A percentile compares a stretch with the other conserved stretches of the same genome.
phyloP scores from a whole-genome alignment of 805 yeast genomes.

The Suhomyces faveliae region DNA sequence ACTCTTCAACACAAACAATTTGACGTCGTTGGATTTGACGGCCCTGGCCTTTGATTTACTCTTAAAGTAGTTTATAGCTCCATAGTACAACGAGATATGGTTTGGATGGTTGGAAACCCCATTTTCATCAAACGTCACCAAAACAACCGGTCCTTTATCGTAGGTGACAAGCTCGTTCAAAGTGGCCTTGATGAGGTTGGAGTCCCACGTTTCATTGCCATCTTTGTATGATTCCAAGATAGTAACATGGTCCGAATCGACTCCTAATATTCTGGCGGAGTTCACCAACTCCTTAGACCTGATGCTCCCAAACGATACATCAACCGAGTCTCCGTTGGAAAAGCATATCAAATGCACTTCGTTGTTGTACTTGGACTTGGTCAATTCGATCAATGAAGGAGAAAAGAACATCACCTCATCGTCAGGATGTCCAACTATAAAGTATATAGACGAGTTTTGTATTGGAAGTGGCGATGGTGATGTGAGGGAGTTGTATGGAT shows the following conservation, averaged over 20 bases:
- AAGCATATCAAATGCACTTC: slow-evolving; percentile 62
- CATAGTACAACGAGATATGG: slow-evolving; percentile 64
- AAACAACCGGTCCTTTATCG: slow-evolving; percentile 26
- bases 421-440: slow-evolving; percentile 92
- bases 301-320: slow-evolving; percentile 64
- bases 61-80: slow-evolving; percentile 37
- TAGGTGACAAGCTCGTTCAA: slow-evolving; percentile 29
- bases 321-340: slow-evolving; percentile 66
- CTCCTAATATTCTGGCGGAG: slow-evolving; percentile 56
- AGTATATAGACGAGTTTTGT: slow-evolving; percentile 38
- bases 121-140: slow-evolving; percentile 74
- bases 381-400: slow-evolving; percentile 62
- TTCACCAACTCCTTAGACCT: slow-evolving; percentile 59
- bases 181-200: slow-evolving; percentile 35
- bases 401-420: slow-evolving; percentile 98
- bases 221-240: slow-evolving; percentile 55
- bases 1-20: slow-evolving; percentile 33
- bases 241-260: slow-evolving; percentile 39
- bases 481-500: slow-evolving; percentile 39
- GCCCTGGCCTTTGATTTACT: slow-evolving; percentile 10
- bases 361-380: slow-evolving; percentile 49
- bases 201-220: slow-evolving; percentile 63
- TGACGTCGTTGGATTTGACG: slow-evolving; percentile 8
- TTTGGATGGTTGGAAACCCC: slow-evolving; percentile 92
- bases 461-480: slow-evolving; percentile 33